Percentiles rank a stretch among this genome's conserved stretches.
Evolutionary conservation across 768 basidiomycete genomes (phyloP).

Genomic region (Psilocybe cubensis): DNA sequence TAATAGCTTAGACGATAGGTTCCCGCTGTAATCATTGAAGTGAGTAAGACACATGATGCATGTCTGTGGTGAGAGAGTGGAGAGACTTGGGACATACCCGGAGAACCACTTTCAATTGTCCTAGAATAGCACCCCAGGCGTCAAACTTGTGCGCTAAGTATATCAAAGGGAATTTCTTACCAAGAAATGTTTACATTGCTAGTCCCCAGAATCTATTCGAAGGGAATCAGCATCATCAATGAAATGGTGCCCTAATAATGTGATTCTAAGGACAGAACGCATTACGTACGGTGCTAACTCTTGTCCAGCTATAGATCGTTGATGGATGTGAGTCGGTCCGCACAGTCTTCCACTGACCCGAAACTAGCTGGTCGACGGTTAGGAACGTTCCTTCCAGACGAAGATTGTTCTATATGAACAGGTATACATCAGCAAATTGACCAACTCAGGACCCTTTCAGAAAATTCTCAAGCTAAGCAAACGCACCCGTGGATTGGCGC

Average conservation of each 20-base stretch:
- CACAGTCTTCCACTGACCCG: constrained; percentile 56
- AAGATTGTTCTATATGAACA: constrained; percentile 65
- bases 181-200: constrained; percentile 72
- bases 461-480: constrained; percentile 11
- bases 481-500: constrained; percentile 77
- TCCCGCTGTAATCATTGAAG: constrained; percentile 51
- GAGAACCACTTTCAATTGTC: constrained; percentile 49
- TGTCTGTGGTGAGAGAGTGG: constrained; percentile 12
- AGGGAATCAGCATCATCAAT: constrained; percentile 5
- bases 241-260: background rate
- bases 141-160: background rate
- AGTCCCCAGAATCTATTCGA: constrained; percentile 53
- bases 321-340: constrained; percentile 82
- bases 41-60: constrained; percentile 8
- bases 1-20: constrained; percentile 73
- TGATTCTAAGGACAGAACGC: background rate
- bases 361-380: constrained; percentile 57
- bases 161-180: constrained; percentile 37
- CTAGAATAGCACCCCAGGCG: constrained; percentile 12
- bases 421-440: background rate
- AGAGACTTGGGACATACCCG: constrained; percentile 41
- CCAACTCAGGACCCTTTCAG: background rate
- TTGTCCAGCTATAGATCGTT: constrained; percentile 67
- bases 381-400: constrained; percentile 76
- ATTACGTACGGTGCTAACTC: constrained; percentile 55